Conservation (phyloP, 495 filamentous ascomycete genomes). For the Sabuloglossum arenarium region DNA sequence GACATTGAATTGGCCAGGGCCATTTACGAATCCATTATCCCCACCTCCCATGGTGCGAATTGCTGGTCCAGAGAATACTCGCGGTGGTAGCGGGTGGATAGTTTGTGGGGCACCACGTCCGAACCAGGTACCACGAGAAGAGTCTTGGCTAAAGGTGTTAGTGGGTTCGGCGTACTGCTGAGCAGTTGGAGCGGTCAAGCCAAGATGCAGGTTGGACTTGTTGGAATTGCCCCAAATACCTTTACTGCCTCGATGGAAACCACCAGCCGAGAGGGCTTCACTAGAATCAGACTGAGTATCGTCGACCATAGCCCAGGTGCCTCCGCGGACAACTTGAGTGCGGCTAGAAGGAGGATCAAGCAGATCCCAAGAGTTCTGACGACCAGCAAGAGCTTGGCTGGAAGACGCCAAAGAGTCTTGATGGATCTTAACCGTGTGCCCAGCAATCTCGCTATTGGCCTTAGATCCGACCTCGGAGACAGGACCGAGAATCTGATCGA, state of each 20-base stretch:
- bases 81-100: conserved; percentile 13
- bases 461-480: conserved; percentile 33
- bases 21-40: conserved; percentile 15
- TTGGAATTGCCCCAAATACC: conserved; percentile 36
- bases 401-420: conserved; percentile 33
- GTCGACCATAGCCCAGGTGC: conserved; percentile 41
- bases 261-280: conserved; percentile 2
- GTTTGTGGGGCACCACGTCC: neutral
- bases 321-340: conserved; percentile 26
- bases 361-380: conserved; percentile 37
- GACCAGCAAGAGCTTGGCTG: conserved; percentile 26
- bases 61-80: conserved; percentile 23
- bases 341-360: conserved; percentile 8
- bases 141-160: conserved; percentile 4
- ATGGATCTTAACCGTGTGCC: conserved; percentile 30
- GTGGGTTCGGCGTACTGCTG: conserved; percentile 8
- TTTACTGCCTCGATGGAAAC: conserved; percentile 34
- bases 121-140: conserved; percentile 6
- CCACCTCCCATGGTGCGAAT: conserved; percentile 17
- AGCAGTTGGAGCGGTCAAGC: conserved; percentile 1
- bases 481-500: conserved; percentile 50
- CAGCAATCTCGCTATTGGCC: conserved; percentile 24
- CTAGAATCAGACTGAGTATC: conserved; percentile 29
- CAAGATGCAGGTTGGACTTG: conserved; percentile 13
- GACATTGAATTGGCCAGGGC: conserved; percentile 16